Conservation (phyloP, 768 basidiomycete genomes). For the Suillus weaverae region DNA sequence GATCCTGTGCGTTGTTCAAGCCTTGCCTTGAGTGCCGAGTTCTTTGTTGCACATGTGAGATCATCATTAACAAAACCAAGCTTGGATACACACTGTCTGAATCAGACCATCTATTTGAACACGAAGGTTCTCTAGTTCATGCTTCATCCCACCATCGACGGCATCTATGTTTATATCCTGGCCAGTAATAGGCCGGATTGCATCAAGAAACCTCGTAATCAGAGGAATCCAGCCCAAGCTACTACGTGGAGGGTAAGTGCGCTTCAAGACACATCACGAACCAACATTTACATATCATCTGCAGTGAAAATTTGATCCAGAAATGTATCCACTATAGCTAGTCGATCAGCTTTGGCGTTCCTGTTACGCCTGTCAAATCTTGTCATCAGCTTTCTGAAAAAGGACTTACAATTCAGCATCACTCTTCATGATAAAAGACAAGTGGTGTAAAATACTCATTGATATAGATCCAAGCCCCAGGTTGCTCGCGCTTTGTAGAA, state of each 20-base stretch:
- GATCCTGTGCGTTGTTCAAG: neutral
- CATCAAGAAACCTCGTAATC: slow-evolving; percentile 42
- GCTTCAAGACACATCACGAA: neutral
- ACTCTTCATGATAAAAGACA: slow-evolving; percentile 54
- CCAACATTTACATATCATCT: slow-evolving; percentile 2
- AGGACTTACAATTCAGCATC: slow-evolving; percentile 59
- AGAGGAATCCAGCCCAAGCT: neutral
- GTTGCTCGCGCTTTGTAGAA: slow-evolving; percentile 59
- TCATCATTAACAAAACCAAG: slow-evolving; percentile 29
- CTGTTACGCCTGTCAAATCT: slow-evolving; percentile 35
- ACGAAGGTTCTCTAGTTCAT: slow-evolving; percentile 62
- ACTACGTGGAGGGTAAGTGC: neutral
- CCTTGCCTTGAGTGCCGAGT: neutral
- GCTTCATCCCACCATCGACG: slow-evolving; percentile 44
- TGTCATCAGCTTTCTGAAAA: neutral
- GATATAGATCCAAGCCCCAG: slow-evolving; percentile 32
- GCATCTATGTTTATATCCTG: slow-evolving; percentile 52
- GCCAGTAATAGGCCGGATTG: slow-evolving; percentile 65
- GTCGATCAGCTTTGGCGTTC: slow-evolving; percentile 58
- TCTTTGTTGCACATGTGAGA: slow-evolving; percentile 4
- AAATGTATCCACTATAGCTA: slow-evolving; percentile 64
- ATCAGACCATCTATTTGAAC: slow-evolving; percentile 60
- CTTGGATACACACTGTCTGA: slow-evolving; percentile 51
- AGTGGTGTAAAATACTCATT: slow-evolving; percentile 59
- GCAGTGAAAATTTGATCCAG: slow-evolving; percentile 32